Evolutionary conservation across 1,284 basidiomycete species (phyloP), one percentile per base, ranked within the genome.

Genomic region (Meira nashicola): DNA sequence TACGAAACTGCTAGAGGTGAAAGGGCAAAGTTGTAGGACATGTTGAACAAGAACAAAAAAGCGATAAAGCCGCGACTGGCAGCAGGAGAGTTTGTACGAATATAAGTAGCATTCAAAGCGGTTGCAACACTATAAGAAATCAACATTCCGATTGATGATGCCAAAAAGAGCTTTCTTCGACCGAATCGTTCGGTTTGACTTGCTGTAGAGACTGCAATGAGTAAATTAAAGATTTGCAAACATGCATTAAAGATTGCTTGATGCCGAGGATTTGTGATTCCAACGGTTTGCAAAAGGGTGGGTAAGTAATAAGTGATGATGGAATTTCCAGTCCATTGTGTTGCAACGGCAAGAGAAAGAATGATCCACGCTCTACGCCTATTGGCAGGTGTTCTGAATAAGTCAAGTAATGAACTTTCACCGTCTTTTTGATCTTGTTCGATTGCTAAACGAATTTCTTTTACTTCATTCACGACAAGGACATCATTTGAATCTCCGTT

Each of bases 241-340:
- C 54, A 44, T 6, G 17, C 54, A 25, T 56, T 56, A 21, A 56
- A 50, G 38, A 12, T 38, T 25, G 54, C 54, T 25, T 56, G 54
- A 8, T 43, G 10, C 7, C n/a, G 38, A 2, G 54, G 41, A 25
- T 28, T 61, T 8, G 55, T 51, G 43, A 67, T 50, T 17, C 65
- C 65, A 10, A 59, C 58, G 60, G 58, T 63, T 15, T 54, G 28
- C 40, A 70, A 59, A 12, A 70, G 55, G 39, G 57, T 62, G 0
- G 54, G 25, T 2, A 65, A 51, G 43, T 67, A 67, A 39, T 67
- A 70, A 54, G 63, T 60, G 43, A 68, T 61, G 15, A 66, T 57
- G 51, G 59, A 59, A 46, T 64, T 62, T 19, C 67, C 66, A 33
- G 37, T 41, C 65, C 62, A 65, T 37, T 60, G 59, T 12, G 55